Evolutionary conservation across 1,284 basidiomycete species (phyloP), one percentile per base, ranked within the genome.

Genomic region (Waitea zeae): DNA sequence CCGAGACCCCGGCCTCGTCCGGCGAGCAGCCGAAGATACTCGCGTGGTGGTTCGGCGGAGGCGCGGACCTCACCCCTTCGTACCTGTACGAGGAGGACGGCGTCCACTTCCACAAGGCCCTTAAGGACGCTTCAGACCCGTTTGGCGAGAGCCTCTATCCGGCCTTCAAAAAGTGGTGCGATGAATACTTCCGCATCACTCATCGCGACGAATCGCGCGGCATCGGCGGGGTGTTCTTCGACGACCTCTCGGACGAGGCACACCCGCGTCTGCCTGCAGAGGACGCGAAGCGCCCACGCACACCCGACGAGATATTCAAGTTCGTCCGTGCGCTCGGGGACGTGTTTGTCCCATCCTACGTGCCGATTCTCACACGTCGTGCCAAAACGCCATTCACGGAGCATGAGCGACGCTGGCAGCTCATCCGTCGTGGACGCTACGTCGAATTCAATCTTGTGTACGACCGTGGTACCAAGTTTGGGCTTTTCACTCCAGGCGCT

Each of bases 31-130:
- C 52, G 9, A 64, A 70, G 44, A 55, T 83, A 11, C 55, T 89
- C 26, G 81, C 89, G 6, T 98, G 92, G 90, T 99, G 95, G 95
- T 98, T 97, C 49, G 93, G 93, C 30, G 93, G 93, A 24, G 93
- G 93, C n/a, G 75, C 77, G 3, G 93, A 98, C 53, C 66, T 98
- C 31, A 99, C 95, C 0, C 95, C 95, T 1, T 80, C 80, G 11
- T 97, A 96, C 55, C 67, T 98, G 6, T 89, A 80, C 57, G 73
- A 78, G 41, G 80, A 83, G 40, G 93, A 98, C 51, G 87, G 77
- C 2, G 50, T 54, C 17, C 87, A 92, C 51, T 98, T 97, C 61
- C 95, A 98, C 59, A 42, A 51, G 22, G 79, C 74, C 2, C 58
- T 92, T 46, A 84, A 88, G 53, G 51, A 53, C 2, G 81, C 83